Base-by-base conservation (phyloP, 148 eudicot species). In the Hydrangea macrophylla region DNA sequence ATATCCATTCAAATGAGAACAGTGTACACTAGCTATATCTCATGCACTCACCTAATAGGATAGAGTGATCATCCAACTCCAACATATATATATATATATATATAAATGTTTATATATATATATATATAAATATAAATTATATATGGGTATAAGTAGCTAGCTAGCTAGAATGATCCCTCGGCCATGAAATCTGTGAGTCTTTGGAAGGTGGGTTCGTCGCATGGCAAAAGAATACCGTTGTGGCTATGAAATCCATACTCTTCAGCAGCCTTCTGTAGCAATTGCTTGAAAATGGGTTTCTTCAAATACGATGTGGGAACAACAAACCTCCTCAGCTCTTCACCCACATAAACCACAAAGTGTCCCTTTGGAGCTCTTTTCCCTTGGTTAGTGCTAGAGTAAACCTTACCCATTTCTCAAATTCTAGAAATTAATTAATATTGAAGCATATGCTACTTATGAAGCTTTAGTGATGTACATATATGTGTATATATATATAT, bases 261-360 rank as follows among this genome's bases (percentile, higher is more conserved):
- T 7, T 83, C 79, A 0, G 85, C 87, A 10, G 87, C 78, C 42
- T 62, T 78, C 17, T 83, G 75, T 1, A 86, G 71, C 68, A 86
- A 68, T 22, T 58, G n/a, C 44, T 80, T 83, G 65, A 86, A 86
- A 35, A 42, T 22, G 8, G 85, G 65, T 45, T 70, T 76, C 40
- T 73, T 76, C 80, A 86, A 70, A 31, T 61, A 79, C 58, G 62
- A 74, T 7, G 78, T 86, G 11, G 87, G 86, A 51, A 83, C 50
- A 18, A 86, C 80, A 71, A 58, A 80, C 69, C 87, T 74, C 50
- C 55, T 67, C 76, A 67, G 64, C 20, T 75, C 74, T 58, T 54
- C 44, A 0, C 87, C 90, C 62, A 85, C 89, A 24, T 86, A 86
- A 35, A 86, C 90, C 77, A 80, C 90, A 50, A 86, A 83, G 62